Evolutionary conservation across 2,329 filamentous ascomycete species (phyloP).

Genomic region (Fusarium metavorans): DNA sequence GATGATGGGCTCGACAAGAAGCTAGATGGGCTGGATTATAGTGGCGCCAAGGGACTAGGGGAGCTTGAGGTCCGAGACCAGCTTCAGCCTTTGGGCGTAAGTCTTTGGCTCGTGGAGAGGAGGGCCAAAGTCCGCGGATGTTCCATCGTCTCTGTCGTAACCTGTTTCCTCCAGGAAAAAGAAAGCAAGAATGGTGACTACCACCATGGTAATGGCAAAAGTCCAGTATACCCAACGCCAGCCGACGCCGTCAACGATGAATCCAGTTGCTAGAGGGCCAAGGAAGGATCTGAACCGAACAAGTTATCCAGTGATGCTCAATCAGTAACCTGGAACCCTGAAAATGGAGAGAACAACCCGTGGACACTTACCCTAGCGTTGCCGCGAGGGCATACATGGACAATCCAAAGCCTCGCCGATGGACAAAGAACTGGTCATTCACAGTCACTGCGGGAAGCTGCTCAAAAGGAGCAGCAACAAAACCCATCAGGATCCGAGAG

Average conservation of each 20-base stretch:
- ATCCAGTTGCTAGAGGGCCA: background rate
- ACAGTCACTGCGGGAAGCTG: conserved; percentile 2
- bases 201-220: background rate
- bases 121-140: background rate
- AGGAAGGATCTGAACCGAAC: background rate
- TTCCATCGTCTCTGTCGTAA: background rate
- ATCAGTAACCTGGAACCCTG: background rate
- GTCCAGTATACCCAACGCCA: background rate
- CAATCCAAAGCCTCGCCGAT: conserved; percentile 4
- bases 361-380: conserved; percentile 47
- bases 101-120: background rate
- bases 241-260: background rate
- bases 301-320: conserved; percentile 28
- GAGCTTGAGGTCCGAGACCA: background rate
- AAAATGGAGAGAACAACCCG: background rate
- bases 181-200: background rate
- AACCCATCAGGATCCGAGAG: background rate
- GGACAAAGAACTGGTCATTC: conserved; percentile 7
- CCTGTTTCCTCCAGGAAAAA: background rate
- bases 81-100: background rate
- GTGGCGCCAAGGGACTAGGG: background rate
- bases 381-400: conserved; percentile 5
- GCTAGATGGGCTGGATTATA: background rate
- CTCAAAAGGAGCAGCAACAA: background rate
- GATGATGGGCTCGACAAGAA: background rate